phyloP scores from a whole-genome alignment of 2,329 filamentous ascomycete genomes.

The Ophiosphaerella korrae region DNA sequence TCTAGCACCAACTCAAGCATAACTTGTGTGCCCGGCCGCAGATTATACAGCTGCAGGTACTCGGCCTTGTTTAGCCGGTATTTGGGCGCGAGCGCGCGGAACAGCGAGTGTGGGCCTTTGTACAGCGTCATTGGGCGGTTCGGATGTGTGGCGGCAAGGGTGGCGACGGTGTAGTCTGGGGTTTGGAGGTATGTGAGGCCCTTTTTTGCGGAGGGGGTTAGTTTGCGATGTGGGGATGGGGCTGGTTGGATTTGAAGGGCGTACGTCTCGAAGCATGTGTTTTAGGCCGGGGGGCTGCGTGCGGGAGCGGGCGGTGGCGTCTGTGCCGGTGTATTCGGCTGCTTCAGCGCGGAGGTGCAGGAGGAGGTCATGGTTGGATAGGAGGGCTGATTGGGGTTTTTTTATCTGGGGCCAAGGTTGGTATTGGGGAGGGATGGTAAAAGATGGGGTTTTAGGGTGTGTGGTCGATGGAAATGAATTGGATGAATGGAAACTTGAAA shows the following conservation, averaged over 20 bases:
- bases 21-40: constrained; percentile 37
- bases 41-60: constrained; percentile 46
- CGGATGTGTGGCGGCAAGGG: constrained; percentile 22
- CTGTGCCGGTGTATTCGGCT: constrained; percentile 40
- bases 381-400: constrained; percentile 70
- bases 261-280: constrained; percentile 68
- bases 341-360: constrained; percentile 41
- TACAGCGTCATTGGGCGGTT: constrained; percentile 41
- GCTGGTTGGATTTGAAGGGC: constrained; percentile 3
- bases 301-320: constrained; percentile 33
- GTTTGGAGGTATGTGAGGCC: constrained; percentile 55
- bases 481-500: no score
- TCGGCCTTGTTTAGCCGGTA: constrained; percentile 45
- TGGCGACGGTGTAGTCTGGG: constrained; percentile 28
- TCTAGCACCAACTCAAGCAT: constrained; percentile 44
- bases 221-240: not conserved
- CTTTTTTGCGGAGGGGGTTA: constrained; percentile 27
- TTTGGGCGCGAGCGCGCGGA: constrained; percentile 34
- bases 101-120: constrained; percentile 38
- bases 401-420: constrained; percentile 58
- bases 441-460: no score
- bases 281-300: constrained; percentile 59
- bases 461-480: no score
- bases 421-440: no score
- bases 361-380: constrained; percentile 77